Conservation (phyloP, 129 eudicot species). For the Erigeron canadensis region DNA sequence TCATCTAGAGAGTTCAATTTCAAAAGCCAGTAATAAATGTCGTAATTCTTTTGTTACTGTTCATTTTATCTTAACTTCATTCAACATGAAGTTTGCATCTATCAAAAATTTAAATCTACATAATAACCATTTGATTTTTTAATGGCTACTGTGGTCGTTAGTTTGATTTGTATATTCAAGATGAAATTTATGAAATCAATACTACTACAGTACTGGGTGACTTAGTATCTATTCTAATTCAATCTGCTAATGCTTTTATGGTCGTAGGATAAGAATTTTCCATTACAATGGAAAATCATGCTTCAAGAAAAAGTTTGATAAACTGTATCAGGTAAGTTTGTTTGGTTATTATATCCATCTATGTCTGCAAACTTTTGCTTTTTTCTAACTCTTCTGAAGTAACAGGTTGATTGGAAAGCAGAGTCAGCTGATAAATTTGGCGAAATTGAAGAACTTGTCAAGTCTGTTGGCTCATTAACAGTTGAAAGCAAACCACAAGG, state of each 20-base stretch:
- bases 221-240: neutral
- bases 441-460: conserved; percentile 65
- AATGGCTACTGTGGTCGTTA: neutral
- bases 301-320: conserved; percentile 81
- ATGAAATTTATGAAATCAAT: neutral
- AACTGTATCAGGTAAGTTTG: conserved; percentile 72
- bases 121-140: neutral
- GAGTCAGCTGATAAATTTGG: conserved; percentile 83
- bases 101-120: neutral
- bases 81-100: neutral
- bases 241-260: conserved; percentile 19
- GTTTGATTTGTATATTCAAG: neutral
- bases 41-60: neutral
- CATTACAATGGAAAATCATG: conserved; percentile 71
- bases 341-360: neutral
- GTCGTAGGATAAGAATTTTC: conserved; percentile 80
- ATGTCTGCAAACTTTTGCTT: neutral
- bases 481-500: conserved; percentile 66
- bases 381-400: conserved; percentile 12
- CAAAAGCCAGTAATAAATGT: neutral
- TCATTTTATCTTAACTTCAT: neutral
- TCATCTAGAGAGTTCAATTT: neutral
- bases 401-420: conserved; percentile 94
- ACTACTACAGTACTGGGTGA: neutral
- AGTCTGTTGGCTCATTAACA: conserved; percentile 66